These are phyloP conservation scores for Rosa rugosa DNA, from an alignment of 306 rosid genomes.

Conservation along the genomic window DNA sequence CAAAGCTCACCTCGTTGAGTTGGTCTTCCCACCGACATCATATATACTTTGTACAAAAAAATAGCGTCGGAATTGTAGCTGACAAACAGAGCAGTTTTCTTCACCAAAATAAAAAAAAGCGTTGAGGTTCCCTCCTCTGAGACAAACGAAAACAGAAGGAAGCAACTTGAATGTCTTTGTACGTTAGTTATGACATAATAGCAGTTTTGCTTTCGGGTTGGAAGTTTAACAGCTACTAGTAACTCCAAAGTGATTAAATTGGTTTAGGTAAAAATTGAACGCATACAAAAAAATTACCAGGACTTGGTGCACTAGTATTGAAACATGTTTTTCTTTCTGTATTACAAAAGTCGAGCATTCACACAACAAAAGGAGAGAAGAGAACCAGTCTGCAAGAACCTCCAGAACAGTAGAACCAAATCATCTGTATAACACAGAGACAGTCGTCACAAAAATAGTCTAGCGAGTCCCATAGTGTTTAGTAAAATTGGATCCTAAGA, in stretches of 20 bases:
- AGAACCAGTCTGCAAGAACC: background rate
- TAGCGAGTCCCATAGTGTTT: constrained; percentile 32
- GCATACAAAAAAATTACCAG: too few species aligned
- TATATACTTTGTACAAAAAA: background rate
- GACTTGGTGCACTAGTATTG: too few species aligned
- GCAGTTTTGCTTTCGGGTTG: background rate
- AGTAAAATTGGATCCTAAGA: constrained; percentile 36
- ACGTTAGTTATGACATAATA: background rate
- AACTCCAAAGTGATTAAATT: background rate
- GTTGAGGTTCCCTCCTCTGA: background rate
- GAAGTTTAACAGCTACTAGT: background rate
- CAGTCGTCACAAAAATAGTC: constrained; percentile 28
- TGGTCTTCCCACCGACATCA: background rate
- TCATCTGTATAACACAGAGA: constrained; percentile 31
- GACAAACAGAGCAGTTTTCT: background rate
- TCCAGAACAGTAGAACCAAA: constrained; percentile 22
- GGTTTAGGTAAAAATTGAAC: too few species aligned
- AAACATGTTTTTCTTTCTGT: background rate
- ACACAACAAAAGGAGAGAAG: background rate
- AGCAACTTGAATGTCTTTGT: background rate
- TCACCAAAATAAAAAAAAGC: background rate
- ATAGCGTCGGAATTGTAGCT: background rate
- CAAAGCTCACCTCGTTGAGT: background rate
- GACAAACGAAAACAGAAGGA: background rate
- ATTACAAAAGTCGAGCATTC: background rate